Evolutionary conservation across 306 rosid species (phyloP).

Genomic region (Rosa persica): DNA sequence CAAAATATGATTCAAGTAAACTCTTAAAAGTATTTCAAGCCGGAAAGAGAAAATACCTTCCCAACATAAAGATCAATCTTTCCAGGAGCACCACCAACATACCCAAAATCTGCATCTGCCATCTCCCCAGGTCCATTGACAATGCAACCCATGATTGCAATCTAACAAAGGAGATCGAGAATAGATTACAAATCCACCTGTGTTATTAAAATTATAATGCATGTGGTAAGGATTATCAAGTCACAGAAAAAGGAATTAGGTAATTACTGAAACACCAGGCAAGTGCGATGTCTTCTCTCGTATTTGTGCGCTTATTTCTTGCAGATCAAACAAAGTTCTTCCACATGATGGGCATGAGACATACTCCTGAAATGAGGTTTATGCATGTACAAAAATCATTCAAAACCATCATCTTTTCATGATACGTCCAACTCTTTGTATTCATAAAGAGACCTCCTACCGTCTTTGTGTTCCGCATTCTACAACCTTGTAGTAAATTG

Average conservation of each 20-base stretch:
- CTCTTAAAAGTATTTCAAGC: not conserved
- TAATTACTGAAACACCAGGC: conserved; percentile 92
- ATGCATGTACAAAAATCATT: conserved; percentile 15
- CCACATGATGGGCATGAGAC: conserved; percentile 99
- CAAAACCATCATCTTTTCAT: conserved; percentile 1
- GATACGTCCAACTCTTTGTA: conserved; percentile 6
- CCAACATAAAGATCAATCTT: conserved; percentile 98
- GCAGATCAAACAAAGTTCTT: conserved; percentile 98
- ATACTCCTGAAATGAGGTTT: conserved; percentile 67
- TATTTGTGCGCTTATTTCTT: conserved; percentile 90
- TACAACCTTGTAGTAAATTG: conserved; percentile 97
- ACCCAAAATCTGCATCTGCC: conserved; percentile 99
- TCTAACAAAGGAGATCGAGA: conserved; percentile 41
- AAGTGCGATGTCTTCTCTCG: conserved; percentile 90
- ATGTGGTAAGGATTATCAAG: conserved; percentile 5
- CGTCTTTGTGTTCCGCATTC: conserved; percentile 98
- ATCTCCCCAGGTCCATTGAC: conserved; percentile 99
- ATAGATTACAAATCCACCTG: not conserved
- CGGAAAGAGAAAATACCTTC: conserved; percentile 54
- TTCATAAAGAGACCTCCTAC: conserved; percentile 39
- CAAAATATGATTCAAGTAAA: not conserved
- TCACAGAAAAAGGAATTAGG: conserved; percentile 7
- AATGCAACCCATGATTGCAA: conserved; percentile 99
- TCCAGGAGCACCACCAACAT: conserved; percentile 97
- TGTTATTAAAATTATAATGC: not conserved